Conservation (phyloP, 2,329 filamentous ascomycete species). For the Xylariales sp. region DNA sequence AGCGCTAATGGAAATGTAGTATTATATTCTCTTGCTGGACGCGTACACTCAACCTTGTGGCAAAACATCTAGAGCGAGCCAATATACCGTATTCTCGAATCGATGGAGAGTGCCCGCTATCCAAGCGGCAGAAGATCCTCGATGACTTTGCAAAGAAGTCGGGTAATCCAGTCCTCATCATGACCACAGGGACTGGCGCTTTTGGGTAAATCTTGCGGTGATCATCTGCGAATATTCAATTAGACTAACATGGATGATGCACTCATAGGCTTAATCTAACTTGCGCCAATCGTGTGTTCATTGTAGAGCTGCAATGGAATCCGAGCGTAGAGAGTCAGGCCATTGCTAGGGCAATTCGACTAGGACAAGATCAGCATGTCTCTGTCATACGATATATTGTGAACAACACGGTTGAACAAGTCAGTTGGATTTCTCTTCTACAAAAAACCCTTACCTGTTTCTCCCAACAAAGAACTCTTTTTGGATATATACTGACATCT, state of each 20-base stretch:
- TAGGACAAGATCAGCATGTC: conserved; percentile 41
- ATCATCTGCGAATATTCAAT: conserved; percentile 15
- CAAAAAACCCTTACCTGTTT: neutral
- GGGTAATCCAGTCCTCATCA: conserved; percentile 37
- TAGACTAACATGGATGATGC: neutral
- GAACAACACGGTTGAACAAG: conserved; percentile 37
- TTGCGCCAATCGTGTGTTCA: conserved; percentile 41
- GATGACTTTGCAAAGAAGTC: conserved; percentile 28
- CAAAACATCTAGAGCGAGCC: conserved; percentile 21
- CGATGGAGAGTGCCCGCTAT: conserved; percentile 36
- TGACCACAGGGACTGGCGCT: conserved; percentile 49
- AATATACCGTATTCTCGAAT: conserved; percentile 32
- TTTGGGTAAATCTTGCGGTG: no score
- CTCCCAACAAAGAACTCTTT: neutral
- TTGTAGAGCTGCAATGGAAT: conserved; percentile 53
- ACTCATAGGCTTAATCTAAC: conserved; percentile 40
- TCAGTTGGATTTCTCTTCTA: conserved; percentile 18
- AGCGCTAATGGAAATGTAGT: conserved; percentile 18
- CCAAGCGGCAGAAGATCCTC: conserved; percentile 32
- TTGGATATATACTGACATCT: neutral
- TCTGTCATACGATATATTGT: conserved; percentile 41
- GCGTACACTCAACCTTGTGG: conserved; percentile 33
- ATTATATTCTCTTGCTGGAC: conserved; percentile 46
- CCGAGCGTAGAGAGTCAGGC: conserved; percentile 48
- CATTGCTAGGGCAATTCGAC: conserved; percentile 40